Evolutionary conservation across 176 grass and related monocot species (phyloP).

Genomic region (Eragrostis curvula): DNA sequence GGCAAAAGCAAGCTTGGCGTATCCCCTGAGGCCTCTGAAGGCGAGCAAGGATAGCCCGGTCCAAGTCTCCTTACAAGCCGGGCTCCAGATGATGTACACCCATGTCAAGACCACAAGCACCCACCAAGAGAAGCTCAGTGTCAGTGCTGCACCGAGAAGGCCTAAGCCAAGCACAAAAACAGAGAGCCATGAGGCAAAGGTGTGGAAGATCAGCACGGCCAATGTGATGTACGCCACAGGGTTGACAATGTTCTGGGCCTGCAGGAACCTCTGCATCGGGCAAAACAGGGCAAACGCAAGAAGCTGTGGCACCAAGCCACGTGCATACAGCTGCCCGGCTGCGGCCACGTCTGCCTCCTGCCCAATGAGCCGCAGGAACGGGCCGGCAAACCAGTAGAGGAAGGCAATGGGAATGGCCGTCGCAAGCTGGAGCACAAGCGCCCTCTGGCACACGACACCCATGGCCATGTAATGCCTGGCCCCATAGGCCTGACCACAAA

Average conservation of each 20-base stretch:
- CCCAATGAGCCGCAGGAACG: constrained; percentile 62
- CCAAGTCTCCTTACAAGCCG: constrained; percentile 63
- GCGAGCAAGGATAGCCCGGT: constrained; percentile 55
- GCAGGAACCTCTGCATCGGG: constrained; percentile 84
- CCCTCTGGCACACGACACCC: constrained; percentile 73
- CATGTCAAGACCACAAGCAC: constrained; percentile 60
- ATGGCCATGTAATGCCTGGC: constrained; percentile 63
- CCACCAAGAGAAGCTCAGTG: constrained; percentile 70
- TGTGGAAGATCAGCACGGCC: constrained; percentile 63
- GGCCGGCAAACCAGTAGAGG: constrained; percentile 70
- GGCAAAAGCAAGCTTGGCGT: constrained; percentile 65
- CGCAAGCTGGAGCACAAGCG: constrained; percentile 62
- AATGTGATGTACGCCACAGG: constrained; percentile 52
- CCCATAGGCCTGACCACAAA: constrained; percentile 81
- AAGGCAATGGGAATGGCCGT: constrained; percentile 52
- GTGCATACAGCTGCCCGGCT: constrained; percentile 64
- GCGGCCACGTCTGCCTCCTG: constrained; percentile 50
- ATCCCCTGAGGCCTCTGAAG: constrained; percentile 66
- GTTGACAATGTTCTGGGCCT: constrained; percentile 76
- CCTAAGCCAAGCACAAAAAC: constrained; percentile 56
- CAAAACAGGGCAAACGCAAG: constrained; percentile 76
- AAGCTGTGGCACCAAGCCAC: constrained; percentile 55
- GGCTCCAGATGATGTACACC: constrained; percentile 61
- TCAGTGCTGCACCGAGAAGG: constrained; percentile 55
- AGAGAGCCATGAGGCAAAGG: constrained; percentile 54